Percentiles rank a stretch among this genome's conserved stretches.
These are phyloP conservation scores for Lathyrus aphaca DNA, from an alignment of 306 rosid species.

Conservation along the genomic window DNA sequence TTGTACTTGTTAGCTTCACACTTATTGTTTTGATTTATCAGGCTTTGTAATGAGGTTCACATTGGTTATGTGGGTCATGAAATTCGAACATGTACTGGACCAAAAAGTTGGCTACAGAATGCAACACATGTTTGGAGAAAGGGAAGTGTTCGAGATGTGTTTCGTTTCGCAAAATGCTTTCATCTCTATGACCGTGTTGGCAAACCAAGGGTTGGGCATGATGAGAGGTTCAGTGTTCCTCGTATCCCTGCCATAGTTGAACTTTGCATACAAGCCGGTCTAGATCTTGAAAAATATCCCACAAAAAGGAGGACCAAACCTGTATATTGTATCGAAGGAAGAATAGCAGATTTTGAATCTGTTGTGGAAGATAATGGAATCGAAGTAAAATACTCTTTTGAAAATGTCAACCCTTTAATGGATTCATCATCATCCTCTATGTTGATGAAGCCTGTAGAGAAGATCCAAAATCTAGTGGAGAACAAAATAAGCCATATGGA, in stretches of 20 bases:
- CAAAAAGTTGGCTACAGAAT: slow-evolving; percentile 60
- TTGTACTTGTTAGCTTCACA: slow-evolving; percentile 23
- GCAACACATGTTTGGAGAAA: slow-evolving; percentile 72
- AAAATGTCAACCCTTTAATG: slow-evolving; percentile 16
- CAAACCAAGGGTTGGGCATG: slow-evolving; percentile 81
- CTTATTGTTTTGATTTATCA: slow-evolving; percentile 35
- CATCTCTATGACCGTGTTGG: slow-evolving; percentile 88
- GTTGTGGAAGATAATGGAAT: slow-evolving; percentile 41
- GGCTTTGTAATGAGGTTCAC: slow-evolving; percentile 76
- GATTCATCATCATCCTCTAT: slow-evolving; percentile 41
- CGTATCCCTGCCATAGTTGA: slow-evolving; percentile 79
- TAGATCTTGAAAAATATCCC: slow-evolving; percentile 62
- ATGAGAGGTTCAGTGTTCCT: slow-evolving; percentile 56
- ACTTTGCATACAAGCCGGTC: slow-evolving; percentile 88
- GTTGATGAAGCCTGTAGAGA: slow-evolving; percentile 35
- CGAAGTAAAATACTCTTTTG: slow-evolving; percentile 22
- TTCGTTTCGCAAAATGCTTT: slow-evolving; percentile 69
- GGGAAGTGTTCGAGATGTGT: slow-evolving; percentile 68
- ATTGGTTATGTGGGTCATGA: slow-evolving; percentile 78
- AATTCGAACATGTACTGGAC: slow-evolving; percentile 75
- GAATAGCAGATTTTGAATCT: slow-evolving; percentile 82
- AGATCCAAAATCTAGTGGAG: slow-evolving; percentile 35
- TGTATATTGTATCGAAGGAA: slow-evolving; percentile 78
- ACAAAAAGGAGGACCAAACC: slow-evolving; percentile 83
- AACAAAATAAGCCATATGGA: slow-evolving; percentile 38